These are phyloP conservation scores for Ceratocystiopsis sp. DNA, from an alignment of 2,329 filamentous ascomycete genomes.

Conservation along the genomic window DNA sequence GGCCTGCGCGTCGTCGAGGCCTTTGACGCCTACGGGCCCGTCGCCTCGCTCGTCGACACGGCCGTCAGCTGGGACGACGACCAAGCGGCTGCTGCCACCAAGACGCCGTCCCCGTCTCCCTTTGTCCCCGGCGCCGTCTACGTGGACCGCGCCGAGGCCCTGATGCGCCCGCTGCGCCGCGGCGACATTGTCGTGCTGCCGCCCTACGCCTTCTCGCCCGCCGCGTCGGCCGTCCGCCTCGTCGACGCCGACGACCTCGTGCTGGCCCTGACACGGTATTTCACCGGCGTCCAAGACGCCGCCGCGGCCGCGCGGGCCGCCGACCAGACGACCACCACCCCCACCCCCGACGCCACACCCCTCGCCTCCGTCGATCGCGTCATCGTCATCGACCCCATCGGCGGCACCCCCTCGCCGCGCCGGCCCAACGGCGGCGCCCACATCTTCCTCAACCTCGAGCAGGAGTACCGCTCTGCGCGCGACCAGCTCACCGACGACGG, in stretches of 20 bases:
- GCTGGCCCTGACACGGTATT: constrained; percentile 58
- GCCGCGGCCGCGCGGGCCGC: too few relatives aligned
- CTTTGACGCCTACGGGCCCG: constrained; percentile 52
- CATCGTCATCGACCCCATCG: constrained; percentile 74
- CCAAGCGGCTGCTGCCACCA: background rate
- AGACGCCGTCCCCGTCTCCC: constrained; percentile 12
- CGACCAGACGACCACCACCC: too few relatives aligned
- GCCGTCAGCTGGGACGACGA: constrained; percentile 24
- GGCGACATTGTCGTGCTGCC: constrained; percentile 57
- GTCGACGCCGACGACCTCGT: constrained; percentile 45
- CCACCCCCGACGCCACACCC: background rate
- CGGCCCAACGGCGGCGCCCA: constrained; percentile 43
- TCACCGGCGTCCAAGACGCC: constrained; percentile 43
- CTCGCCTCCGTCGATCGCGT: constrained; percentile 59
- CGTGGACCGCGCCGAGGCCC: constrained; percentile 30
- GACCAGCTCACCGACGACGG: background rate
- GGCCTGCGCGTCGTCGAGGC: constrained; percentile 57
- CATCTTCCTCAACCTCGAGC: constrained; percentile 83
- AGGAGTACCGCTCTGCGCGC: constrained; percentile 49
- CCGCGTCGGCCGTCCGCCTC: constrained; percentile 21
- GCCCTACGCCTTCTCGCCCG: constrained; percentile 24
- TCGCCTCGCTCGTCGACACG: constrained; percentile 50
- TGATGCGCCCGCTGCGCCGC: constrained; percentile 48
- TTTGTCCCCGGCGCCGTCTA: constrained; percentile 19
- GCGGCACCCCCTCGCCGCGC: constrained; percentile 59